These are phyloP conservation scores for Lagenidium giganteum DNA, from an alignment of 352 stramenopile species.

Conservation along the genomic window DNA sequence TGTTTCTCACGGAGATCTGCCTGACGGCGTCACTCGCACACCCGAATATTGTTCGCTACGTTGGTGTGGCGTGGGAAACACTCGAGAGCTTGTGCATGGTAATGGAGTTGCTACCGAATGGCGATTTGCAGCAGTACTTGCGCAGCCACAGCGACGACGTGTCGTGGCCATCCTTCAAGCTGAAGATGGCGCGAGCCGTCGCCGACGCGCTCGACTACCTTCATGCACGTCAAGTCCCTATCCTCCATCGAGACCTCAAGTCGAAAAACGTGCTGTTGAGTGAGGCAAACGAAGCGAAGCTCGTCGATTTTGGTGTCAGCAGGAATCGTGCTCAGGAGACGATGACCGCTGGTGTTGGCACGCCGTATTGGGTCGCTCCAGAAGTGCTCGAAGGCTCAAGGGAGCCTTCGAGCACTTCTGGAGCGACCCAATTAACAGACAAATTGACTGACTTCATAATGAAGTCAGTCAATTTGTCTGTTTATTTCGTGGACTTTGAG, in stretches of 20 bases:
- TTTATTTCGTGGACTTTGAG: constrained; percentile 3
- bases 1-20: constrained; percentile 49
- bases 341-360: constrained; percentile 78
- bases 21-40: constrained; percentile 37
- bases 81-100: constrained; percentile 47
- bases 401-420: constrained; percentile 78
- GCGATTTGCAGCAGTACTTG: constrained; percentile 39
- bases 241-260: constrained; percentile 16
- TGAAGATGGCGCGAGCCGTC: constrained; percentile 29
- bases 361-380: constrained; percentile 79
- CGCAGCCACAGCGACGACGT: constrained; percentile 19
- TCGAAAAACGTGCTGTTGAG: constrained; percentile 16
- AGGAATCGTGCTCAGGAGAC: constrained; percentile 70
- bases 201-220: constrained; percentile 29
- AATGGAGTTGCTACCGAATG: constrained; percentile 41
- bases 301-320: constrained; percentile 83
- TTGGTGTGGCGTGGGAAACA: constrained; percentile 41
- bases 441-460: too few relatives aligned
- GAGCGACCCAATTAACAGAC: constrained; percentile 82
- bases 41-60: constrained; percentile 35
- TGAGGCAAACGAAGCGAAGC: constrained; percentile 60
- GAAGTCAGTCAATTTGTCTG: constrained; percentile 2
- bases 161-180: constrained; percentile 32
- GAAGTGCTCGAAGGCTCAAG: too few relatives aligned
- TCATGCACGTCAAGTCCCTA: too few relatives aligned